Evolutionary conservation across 306 rosid genomes (phyloP).

Genomic region (Trifolium dubium): DNA sequence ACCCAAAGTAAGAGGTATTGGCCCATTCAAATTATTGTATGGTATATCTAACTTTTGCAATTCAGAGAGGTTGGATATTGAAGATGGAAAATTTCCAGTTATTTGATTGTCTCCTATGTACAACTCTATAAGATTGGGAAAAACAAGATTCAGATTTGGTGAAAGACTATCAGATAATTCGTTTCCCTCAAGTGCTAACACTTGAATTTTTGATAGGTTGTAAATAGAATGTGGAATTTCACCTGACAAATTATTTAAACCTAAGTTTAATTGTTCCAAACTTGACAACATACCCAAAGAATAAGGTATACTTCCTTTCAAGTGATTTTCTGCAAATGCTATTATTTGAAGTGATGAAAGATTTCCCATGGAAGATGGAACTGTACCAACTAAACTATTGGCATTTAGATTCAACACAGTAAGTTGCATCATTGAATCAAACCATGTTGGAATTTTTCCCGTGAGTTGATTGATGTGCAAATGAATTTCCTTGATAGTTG

Average conservation of each 20-base stretch:
- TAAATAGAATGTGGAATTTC: conserved; percentile 35
- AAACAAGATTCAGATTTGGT: conserved; percentile 25
- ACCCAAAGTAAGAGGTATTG: conserved; percentile 39
- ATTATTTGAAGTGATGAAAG: not conserved
- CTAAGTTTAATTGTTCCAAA: not conserved
- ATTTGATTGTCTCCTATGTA: not conserved
- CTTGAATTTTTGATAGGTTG: conserved; percentile 36
- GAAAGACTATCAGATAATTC: conserved; percentile 19
- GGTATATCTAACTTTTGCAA: not conserved
- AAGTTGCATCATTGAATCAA: not conserved
- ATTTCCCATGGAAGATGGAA: not conserved
- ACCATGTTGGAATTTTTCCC: not conserved
- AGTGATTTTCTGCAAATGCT: not conserved
- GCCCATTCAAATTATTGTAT: not conserved
- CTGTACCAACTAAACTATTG: not conserved
- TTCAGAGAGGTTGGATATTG: conserved; percentile 40
- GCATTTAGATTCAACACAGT: not conserved
- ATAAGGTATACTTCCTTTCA: conserved; percentile 38
- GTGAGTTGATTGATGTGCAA: not conserved
- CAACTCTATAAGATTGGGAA: not conserved
- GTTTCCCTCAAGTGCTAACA: not conserved
- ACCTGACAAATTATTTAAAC: conserved; percentile 16
- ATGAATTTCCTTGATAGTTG: not conserved
- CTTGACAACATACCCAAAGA: conserved; percentile 32
- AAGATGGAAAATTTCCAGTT: conserved; percentile 15